Evolutionary conservation across 2,329 filamentous ascomycete species (phyloP), one percentile per base, ranked within the genome.

Genomic region (Calonectria pseudoreteaudii): DNA sequence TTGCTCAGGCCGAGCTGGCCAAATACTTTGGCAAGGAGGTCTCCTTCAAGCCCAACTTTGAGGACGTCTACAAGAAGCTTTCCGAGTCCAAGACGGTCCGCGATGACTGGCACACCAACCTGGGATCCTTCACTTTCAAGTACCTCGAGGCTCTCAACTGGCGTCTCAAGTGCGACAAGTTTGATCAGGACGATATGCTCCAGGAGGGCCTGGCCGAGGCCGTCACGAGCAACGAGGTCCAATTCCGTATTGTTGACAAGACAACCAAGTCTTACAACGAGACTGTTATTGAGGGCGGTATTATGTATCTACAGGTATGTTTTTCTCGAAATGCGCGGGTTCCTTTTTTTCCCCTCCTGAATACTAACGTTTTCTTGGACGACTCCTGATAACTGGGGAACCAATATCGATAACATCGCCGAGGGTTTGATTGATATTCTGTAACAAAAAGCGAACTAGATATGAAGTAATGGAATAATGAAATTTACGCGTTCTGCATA

Each of bases 271-370:
- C 79, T 16, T 90, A 89, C 72, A 84, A 86, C 75, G 88, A 91
- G 83, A 79, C 81, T 23, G 81, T 87, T 3, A 71, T 90, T 36
- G 88, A 90, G 77, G 86, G 87, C 49, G 89, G 88, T 1, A 81
- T 86, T 36, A 80, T 90, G 28, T 89, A 88, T 71, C 78, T 91
- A n/a, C 88, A 90, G 85, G 86, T 87, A 82, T 78, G 80, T 77
- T 8, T 30, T 31, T 4, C 38, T 4, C 38, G 52, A 14, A 8
- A 14, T 30, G 28, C 47, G 36, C n/a, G 26, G 11, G 18, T 8
- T 44, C 20, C 36, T 49, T 5, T 13, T 30, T 20, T n/a, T n/a
- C n/a, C n/a, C n/a, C n/a, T n/a, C n/a, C 38, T 1, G 28, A 44
- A 9, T 34, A 41, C 65, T 72, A 65, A 72, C 10, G 14, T 34